These are phyloP conservation scores for Malassezia obtusa DNA, from an alignment of 1,284 basidiomycete genomes.

Conservation along the genomic window DNA sequence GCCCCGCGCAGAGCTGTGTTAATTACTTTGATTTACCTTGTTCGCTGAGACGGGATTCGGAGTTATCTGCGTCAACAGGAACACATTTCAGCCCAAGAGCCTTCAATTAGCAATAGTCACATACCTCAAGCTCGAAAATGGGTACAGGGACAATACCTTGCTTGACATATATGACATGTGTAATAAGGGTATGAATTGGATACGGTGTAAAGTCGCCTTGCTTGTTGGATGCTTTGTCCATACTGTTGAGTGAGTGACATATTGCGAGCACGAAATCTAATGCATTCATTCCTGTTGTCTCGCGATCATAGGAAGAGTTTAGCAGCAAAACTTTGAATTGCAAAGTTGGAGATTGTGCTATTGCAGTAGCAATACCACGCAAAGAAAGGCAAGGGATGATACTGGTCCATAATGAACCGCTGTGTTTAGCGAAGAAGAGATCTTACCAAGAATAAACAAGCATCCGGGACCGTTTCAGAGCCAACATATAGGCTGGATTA, in stretches of 20 bases:
- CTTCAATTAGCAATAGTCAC: not conserved
- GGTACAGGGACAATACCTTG: conserved; percentile 41
- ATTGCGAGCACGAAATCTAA: conserved; percentile 75
- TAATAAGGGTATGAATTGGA: conserved; percentile 53
- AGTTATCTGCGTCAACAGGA: not conserved
- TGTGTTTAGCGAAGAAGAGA: not conserved
- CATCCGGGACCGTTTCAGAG: conserved; percentile 59
- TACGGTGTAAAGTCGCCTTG: conserved; percentile 5
- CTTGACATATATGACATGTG: conserved; percentile 69
- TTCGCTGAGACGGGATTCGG: too few relatives aligned
- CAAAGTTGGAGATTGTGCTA: conserved; percentile 64
- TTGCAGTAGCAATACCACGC: conserved; percentile 66
- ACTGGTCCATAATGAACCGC: conserved; percentile 78
- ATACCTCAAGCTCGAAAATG: conserved; percentile 3
- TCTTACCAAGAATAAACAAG: conserved; percentile 66
- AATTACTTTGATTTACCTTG: too few relatives aligned
- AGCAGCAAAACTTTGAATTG: conserved; percentile 74
- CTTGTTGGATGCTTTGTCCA: not conserved
- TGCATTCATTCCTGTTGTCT: conserved; percentile 75
- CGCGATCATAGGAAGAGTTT: conserved; percentile 78
- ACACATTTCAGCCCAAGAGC: conserved; percentile 6
- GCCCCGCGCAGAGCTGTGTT: not conserved
- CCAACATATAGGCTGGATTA: conserved; percentile 67
- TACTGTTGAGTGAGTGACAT: conserved; percentile 58
- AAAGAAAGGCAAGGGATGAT: conserved; percentile 84